Evolutionary conservation across 805 yeast species (phyloP).

Genomic region (Cyberlindnera nakhonratchasimensis): DNA sequence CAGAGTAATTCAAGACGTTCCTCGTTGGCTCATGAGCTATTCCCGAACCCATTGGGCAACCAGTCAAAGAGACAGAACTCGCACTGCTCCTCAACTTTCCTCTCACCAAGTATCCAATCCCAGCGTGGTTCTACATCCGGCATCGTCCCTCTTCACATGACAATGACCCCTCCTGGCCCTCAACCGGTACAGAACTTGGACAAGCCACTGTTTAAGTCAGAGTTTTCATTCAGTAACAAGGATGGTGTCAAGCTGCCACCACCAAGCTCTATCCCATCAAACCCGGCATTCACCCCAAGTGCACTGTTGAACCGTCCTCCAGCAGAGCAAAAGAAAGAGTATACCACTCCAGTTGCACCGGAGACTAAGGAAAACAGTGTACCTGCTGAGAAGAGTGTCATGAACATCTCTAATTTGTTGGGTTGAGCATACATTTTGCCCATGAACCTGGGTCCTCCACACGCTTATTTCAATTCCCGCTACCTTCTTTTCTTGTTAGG

Average conservation of each 20-base stretch:
- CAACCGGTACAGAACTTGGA: conserved; percentile 9
- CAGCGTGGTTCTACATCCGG: conserved; percentile 23
- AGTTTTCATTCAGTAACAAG: conserved; percentile 15
- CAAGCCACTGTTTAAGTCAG: conserved; percentile 16
- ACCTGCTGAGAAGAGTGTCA: conserved; percentile 14
- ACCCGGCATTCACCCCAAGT: conserved; percentile 12
- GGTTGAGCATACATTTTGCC: conserved; percentile 7
- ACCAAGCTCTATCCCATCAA: conserved; percentile 16
- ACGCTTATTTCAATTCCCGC: neutral
- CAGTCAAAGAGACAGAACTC: conserved; percentile 21
- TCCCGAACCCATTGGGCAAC: conserved; percentile 31
- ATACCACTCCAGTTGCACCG: neutral
- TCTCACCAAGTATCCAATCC: conserved; percentile 24
- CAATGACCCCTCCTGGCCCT: conserved; percentile 24
- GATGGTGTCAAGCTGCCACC: conserved; percentile 19
- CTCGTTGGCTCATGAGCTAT: conserved; percentile 41
- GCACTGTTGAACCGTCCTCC: neutral
- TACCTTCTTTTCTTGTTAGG: neutral
- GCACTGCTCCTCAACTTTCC: conserved; percentile 16
- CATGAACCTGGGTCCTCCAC: neutral
- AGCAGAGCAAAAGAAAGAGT: neutral
- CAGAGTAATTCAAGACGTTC: conserved; percentile 36
- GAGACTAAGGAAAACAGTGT: neutral
- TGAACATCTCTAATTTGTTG: conserved; percentile 24
- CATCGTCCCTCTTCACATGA: conserved; percentile 22